Conservation (phyloP, 495 filamentous ascomycete species). For the Lindgomyces ingoldianus region DNA sequence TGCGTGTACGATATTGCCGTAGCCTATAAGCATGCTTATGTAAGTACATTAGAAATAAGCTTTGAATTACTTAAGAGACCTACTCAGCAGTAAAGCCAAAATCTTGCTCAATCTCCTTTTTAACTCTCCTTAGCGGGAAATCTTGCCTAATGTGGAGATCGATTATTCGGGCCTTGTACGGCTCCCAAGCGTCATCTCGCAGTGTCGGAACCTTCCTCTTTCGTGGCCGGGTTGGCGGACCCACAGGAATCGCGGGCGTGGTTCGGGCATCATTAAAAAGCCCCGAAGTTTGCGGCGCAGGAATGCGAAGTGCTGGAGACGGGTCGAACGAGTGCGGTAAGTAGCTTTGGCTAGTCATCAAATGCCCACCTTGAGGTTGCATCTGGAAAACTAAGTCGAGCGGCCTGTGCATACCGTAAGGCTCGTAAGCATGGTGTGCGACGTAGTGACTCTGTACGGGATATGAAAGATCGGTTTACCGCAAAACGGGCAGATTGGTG, state of each 20-base stretch:
- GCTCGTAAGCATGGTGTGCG: no score
- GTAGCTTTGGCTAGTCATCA: no score
- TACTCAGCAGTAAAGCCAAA: slow-evolving; percentile 32
- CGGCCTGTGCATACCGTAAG: no score
- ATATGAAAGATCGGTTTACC: no score
- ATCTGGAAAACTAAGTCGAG: no score
- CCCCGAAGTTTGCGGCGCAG: background rate
- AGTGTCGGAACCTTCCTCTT: slow-evolving; percentile 33
- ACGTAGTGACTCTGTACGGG: no score
- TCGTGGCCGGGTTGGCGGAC: slow-evolving; percentile 22
- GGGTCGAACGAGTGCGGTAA: slow-evolving; percentile 6
- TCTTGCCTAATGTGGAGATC: slow-evolving; percentile 31
- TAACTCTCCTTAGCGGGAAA: slow-evolving; percentile 23
- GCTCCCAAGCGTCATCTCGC: slow-evolving; percentile 29
- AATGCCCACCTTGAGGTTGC: no score
- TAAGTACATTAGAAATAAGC: background rate
- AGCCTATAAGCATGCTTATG: slow-evolving; percentile 9
- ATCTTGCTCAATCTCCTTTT: slow-evolving; percentile 19
- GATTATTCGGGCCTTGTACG: slow-evolving; percentile 30
- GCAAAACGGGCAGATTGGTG: no score
- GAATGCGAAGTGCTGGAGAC: slow-evolving; percentile 5
- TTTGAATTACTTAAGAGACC: background rate
- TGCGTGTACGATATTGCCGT: slow-evolving; percentile 37
- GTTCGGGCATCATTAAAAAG: slow-evolving; percentile 3
- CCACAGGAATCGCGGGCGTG: slow-evolving; percentile 21